A percentile compares a stretch with the other conserved stretches of the same genome.
Conservation (phyloP, 129 eudicot species). For the Pseudognaphalium luteoalbum region DNA sequence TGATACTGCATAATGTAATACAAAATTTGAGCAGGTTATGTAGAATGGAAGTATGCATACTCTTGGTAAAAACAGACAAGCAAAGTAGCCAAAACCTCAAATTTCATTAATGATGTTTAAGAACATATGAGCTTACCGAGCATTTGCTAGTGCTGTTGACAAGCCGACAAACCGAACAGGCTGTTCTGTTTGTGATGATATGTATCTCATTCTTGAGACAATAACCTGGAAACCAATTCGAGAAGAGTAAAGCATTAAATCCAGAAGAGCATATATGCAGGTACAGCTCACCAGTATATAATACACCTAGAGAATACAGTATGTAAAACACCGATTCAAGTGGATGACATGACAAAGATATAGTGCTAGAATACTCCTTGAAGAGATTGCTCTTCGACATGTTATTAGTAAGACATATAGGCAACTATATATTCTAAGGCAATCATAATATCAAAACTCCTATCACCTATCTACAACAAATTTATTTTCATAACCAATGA, state of each 20-base stretch:
- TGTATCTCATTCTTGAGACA: constrained; percentile 98
- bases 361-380: constrained; percentile 5
- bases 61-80: neutral
- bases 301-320: neutral
- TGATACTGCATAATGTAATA: neutral
- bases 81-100: neutral
- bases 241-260: constrained; percentile 20
- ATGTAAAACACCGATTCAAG: neutral
- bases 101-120: constrained; percentile 3
- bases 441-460: neutral
- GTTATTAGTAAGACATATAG: neutral
- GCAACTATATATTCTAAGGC: neutral
- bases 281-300: constrained; percentile 9
- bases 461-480: neutral
- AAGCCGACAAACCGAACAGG: constrained; percentile 91
- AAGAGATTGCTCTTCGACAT: neutral
- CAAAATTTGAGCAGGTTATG: neutral
- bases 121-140: constrained; percentile 63
- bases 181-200: constrained; percentile 97
- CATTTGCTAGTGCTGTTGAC: constrained; percentile 98
- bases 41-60: no score
- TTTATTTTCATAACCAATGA: neutral
- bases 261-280: constrained; percentile 12
- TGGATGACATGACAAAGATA: neutral
- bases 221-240: constrained; percentile 59